Base-by-base conservation (phyloP, 192 early-diverging fungal species). In the Allomyces macrogynus region DNA sequence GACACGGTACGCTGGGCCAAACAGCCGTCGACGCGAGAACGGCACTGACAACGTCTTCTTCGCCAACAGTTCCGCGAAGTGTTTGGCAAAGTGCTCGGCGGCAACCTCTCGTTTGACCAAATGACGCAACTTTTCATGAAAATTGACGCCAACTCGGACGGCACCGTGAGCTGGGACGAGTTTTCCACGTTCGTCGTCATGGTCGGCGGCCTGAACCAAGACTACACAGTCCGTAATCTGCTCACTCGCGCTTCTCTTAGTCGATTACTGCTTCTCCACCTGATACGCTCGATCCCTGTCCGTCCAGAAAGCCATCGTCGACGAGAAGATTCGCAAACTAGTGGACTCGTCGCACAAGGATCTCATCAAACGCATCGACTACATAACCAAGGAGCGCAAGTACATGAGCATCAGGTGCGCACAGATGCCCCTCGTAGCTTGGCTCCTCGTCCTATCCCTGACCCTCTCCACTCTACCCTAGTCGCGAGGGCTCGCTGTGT, bases 81-180 rank as follows among this genome's bases (percentile, higher is more conserved):
- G 11, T 84, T 84, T 71, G 77, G 79, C 25, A 72, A 78, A 23
- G 75, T 84, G 16, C 65, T 84, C 3, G 81, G 81, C 8, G 82
- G 79, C 16, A 75, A 74, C 60, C 68, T 84, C 14, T 76, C 74
- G 16, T 67, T 74, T 61, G 82, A 84, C 64, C 82, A 84, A 68
- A 83, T 84, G 81, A 84, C 82, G 27, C 72, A 74, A 76, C 72
- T 84, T 16, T 84, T 84, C 66, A 84, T 84, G 82, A 84, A 84
- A 67, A 84, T 84, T 61, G 82, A 84, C 63, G 82, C 82, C 5
- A 84, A 84, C 66, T 80, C 79, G 25, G 82, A 84, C 65, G 82
- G 82, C 1, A 77, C 77, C 12, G 73, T 84, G 27, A 75, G 77
- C 64, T 84, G 82, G 82, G 82, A 84, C 62, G 82, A 84, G 68